Conservation (phyloP, 2,329 filamentous ascomycete genomes). For the Emmonsia crescens region DNA sequence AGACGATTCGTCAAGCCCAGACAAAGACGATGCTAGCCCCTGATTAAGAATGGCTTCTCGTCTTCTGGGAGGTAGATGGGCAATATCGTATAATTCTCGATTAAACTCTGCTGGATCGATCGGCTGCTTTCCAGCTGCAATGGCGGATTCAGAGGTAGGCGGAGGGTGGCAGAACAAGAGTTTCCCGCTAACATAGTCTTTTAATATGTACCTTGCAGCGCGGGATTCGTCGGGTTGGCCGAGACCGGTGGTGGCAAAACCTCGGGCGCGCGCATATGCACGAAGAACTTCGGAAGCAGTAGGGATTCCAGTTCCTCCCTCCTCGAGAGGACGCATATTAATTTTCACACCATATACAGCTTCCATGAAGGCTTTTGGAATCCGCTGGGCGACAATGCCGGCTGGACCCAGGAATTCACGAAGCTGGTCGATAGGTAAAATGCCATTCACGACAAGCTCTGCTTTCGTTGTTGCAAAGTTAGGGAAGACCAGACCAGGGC, state of each 20-base stretch:
- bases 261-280: conserved; percentile 78
- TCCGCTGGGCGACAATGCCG: conserved; percentile 68
- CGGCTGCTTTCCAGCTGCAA: conserved; percentile 27
- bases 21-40: conserved; percentile 2
- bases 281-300: conserved; percentile 75
- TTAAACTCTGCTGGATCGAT: conserved; percentile 74
- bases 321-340: conserved; percentile 65
- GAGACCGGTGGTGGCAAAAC: conserved; percentile 79
- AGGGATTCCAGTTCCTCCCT: conserved; percentile 81
- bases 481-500: conserved; percentile 84
- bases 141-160: conserved; percentile 42
- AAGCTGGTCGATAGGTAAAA: conserved; percentile 92
- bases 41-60: conserved; percentile 39
- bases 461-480: conserved; percentile 16
- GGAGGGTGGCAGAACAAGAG: conserved; percentile 86
- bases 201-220: conserved; percentile 78
- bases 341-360: conserved; percentile 92
- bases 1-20: conserved; percentile 3
- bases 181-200: conserved; percentile 96
- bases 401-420: conserved; percentile 85
- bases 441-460: conserved; percentile 82
- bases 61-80: conserved; percentile 72
- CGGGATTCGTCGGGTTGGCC: conserved; percentile 90
- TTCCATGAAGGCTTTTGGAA: conserved; percentile 82
- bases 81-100: conserved; percentile 71